phyloP scores from a whole-genome alignment of 164 flowering plant genomes.

The Saururus chinensis region DNA sequence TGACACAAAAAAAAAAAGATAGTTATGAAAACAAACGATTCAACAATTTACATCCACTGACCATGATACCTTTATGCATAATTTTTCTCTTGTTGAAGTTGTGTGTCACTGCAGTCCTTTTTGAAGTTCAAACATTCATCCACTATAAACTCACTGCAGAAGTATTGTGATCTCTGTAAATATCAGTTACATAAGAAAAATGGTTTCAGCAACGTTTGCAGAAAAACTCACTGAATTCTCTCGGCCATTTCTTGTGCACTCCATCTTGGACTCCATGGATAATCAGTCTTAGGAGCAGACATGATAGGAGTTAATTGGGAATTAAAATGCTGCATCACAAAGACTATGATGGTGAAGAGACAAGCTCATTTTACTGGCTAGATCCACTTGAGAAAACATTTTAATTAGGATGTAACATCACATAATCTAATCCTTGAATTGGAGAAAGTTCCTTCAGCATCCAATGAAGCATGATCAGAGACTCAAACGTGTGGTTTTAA shows the following conservation, averaged over 20 bases:
- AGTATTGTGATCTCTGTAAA: not conserved
- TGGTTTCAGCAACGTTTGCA: not conserved
- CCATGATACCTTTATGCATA: not conserved
- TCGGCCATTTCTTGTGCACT: slow-evolving; percentile 69
- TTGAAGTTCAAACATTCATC: slow-evolving; percentile 78
- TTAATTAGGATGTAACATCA: not conserved
- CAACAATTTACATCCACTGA: not conserved
- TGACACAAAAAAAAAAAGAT: too few relatives aligned
- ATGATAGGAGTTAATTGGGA: slow-evolving; percentile 48
- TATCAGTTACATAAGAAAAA: not conserved
- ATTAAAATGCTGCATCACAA: slow-evolving; percentile 55
- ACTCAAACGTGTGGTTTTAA: too few relatives aligned
- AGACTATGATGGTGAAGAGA: not conserved
- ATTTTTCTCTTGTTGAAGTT: slow-evolving; percentile 22
- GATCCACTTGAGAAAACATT: slow-evolving; percentile 9
- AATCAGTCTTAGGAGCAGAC: slow-evolving; percentile 44
- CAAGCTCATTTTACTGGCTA: not conserved
- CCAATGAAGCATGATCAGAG: too few relatives aligned
- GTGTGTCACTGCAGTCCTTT: slow-evolving; percentile 63
- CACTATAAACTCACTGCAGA: slow-evolving; percentile 65
- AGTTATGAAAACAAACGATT: too few relatives aligned
- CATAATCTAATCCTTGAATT: too few relatives aligned
- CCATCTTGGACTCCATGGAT: slow-evolving; percentile 99
- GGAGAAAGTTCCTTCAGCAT: too few relatives aligned
- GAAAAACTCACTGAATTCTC: slow-evolving; percentile 53